These are phyloP conservation scores for Rhizopogon sp. DNA, from an alignment of 768 basidiomycete species.

Conservation along the genomic window DNA sequence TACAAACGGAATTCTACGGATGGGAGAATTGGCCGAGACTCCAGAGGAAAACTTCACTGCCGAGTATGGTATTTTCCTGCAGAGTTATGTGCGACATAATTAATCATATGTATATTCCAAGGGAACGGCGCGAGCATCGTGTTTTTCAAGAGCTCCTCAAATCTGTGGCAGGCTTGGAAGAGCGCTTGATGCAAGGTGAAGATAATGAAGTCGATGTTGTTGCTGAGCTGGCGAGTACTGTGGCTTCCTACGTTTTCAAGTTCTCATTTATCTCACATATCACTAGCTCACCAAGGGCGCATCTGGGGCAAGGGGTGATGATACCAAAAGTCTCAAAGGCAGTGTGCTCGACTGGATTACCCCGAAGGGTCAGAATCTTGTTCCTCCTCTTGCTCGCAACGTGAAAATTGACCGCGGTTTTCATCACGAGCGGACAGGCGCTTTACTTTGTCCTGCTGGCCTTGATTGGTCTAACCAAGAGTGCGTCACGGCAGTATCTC, in stretches of 20 bases:
- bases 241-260: neutral
- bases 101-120: neutral
- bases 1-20: constrained; percentile 9
- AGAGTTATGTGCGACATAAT: too few relatives aligned
- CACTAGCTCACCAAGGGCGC: constrained; percentile 21
- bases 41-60: neutral
- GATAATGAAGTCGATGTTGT: constrained; percentile 10
- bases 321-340: constrained; percentile 14
- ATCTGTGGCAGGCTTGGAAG: constrained; percentile 11
- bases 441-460: constrained; percentile 16
- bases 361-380: constrained; percentile 9
- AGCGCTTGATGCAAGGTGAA: constrained; percentile 6
- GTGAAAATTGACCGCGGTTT: constrained; percentile 11
- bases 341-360: constrained; percentile 21
- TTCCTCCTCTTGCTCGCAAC: constrained; percentile 5
- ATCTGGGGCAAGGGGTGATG: constrained; percentile 11
- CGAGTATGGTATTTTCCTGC: neutral
- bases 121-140: constrained; percentile 10
- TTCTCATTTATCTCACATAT: neutral
- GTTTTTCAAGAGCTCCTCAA: constrained; percentile 11
- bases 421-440: constrained; percentile 14
- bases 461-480: constrained; percentile 15
- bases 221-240: constrained; percentile 12
- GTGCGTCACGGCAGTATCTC: constrained; percentile 1
- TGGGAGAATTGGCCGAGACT: constrained; percentile 3